Percentiles rank a stretch among this genome's conserved stretches.
Conservation (phyloP, 768 basidiomycete genomes). For the Dioszegia aurantiaca region DNA sequence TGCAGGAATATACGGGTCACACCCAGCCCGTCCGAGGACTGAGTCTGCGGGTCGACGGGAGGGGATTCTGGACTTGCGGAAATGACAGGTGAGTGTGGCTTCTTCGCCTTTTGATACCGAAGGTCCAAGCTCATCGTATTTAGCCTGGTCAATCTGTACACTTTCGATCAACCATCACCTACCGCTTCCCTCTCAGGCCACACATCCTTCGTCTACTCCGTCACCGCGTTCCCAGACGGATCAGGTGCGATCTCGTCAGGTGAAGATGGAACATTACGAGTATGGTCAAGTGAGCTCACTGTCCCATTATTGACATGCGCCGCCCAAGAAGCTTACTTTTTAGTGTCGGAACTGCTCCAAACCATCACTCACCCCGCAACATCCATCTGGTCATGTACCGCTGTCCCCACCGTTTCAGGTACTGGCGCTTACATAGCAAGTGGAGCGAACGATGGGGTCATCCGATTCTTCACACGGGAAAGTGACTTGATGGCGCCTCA, state of each 20-base stretch:
- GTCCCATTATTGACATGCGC: background rate
- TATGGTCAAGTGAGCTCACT: conserved; percentile 72
- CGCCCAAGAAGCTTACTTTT: conserved; percentile 7
- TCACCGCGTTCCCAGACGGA: conserved; percentile 73
- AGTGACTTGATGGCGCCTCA: conserved; percentile 68
- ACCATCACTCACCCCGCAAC: conserved; percentile 89
- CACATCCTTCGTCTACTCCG: conserved; percentile 92
- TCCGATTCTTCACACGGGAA: conserved; percentile 75
- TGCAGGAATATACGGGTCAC: conserved; percentile 80
- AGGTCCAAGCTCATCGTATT: background rate
- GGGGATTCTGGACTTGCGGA: conserved; percentile 87
- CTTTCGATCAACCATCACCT: conserved; percentile 67
- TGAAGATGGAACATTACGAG: conserved; percentile 85
- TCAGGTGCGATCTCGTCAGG: conserved; percentile 72
- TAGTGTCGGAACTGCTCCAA: conserved; percentile 84
- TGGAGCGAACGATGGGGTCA: conserved; percentile 80
- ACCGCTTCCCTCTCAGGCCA: conserved; percentile 76
- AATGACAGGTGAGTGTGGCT: conserved; percentile 76
- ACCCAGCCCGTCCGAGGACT: conserved; percentile 86
- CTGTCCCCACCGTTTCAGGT: conserved; percentile 58
- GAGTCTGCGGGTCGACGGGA: conserved; percentile 67
- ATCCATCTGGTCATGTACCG: conserved; percentile 92
- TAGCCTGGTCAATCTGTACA: conserved; percentile 91
- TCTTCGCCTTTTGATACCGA: background rate
- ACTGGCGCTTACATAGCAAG: conserved; percentile 83